These are phyloP conservation scores for Sodiomyces alkalinus DNA, from an alignment of 2,329 filamentous ascomycete species.

Conservation along the genomic window DNA sequence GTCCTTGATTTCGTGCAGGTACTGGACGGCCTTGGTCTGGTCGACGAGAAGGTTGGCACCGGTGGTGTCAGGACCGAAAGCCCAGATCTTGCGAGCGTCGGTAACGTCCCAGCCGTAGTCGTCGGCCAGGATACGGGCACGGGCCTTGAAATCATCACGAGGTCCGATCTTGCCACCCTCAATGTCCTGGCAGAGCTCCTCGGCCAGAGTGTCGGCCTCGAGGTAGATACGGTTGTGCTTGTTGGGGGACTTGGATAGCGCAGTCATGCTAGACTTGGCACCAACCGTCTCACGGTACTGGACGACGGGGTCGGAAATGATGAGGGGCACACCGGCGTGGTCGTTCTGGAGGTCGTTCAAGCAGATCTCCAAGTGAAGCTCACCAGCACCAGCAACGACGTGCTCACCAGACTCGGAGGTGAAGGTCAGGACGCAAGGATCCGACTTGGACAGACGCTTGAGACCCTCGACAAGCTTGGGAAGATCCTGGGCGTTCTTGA, in stretches of 20 bases:
- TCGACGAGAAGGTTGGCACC: slow-evolving; percentile 98
- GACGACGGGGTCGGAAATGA: slow-evolving; percentile 95
- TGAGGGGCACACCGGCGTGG: slow-evolving; percentile 96
- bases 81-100: slow-evolving; percentile 99
- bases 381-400: slow-evolving; percentile 97
- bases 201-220: slow-evolving; percentile 74
- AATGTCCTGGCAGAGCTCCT: slow-evolving; percentile 84
- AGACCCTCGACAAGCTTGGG: slow-evolving; percentile 99
- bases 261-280: slow-evolving; percentile 78
- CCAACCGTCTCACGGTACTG: slow-evolving; percentile 95
- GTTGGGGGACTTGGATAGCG: slow-evolving; percentile 99
- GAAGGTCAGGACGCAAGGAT: slow-evolving; percentile 88
- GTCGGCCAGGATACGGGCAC: slow-evolving; percentile 90
- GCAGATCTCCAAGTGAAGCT: slow-evolving; percentile 99
- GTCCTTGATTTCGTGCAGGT: slow-evolving; percentile 99
- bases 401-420: slow-evolving; percentile 94
- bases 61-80: slow-evolving; percentile 94
- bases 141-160: slow-evolving; percentile 97
- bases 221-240: slow-evolving; percentile 99
- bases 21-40: slow-evolving; percentile 99
- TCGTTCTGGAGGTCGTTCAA: slow-evolving; percentile 99
- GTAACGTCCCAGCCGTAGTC: slow-evolving; percentile 99
- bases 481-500: slow-evolving; percentile 99
- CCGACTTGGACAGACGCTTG: slow-evolving; percentile 99
- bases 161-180: slow-evolving; percentile 84